A percentile compares a stretch with the other conserved stretches of the same genome.
Conservation (phyloP, 352 stramenopile genomes). For the Phytophthora quininea region DNA sequence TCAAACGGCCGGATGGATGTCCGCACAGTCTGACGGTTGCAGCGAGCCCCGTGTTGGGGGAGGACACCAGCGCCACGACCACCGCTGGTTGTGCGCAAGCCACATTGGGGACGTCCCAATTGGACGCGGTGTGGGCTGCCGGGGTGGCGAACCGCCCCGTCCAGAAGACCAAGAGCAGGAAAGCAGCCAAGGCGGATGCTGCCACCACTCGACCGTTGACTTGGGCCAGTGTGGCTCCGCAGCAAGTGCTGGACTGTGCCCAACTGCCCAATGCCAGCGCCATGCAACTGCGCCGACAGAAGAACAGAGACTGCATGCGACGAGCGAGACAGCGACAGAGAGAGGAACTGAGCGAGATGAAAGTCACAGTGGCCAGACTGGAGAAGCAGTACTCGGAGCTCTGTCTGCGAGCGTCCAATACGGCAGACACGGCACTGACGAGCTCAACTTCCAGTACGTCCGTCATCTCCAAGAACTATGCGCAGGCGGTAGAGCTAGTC, state of each 20-base stretch:
- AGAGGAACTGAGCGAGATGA: slow-evolving; percentile 50
- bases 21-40: slow-evolving; percentile 17
- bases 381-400: slow-evolving; percentile 45
- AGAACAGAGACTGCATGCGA: slow-evolving; percentile 44
- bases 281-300: slow-evolving; percentile 32
- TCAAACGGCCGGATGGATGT: slow-evolving; percentile 17
- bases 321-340: slow-evolving; percentile 46
- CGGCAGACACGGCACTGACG: background rate
- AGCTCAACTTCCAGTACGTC: slow-evolving; percentile 6
- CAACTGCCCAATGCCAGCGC: slow-evolving; percentile 29
- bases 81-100: slow-evolving; percentile 1
- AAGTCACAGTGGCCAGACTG: slow-evolving; percentile 36
- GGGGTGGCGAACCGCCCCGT: slow-evolving; percentile 16
- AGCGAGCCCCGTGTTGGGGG: slow-evolving; percentile 18
- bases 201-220: slow-evolving; percentile 17
- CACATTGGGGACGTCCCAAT: background rate
- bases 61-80: slow-evolving; percentile 4
- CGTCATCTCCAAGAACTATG: slow-evolving; percentile 23
- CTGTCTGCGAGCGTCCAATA: slow-evolving; percentile 30
- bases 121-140: slow-evolving; percentile 26
- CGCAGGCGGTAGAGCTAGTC: slow-evolving; percentile 27
- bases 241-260: slow-evolving; percentile 24
- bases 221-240: slow-evolving; percentile 23
- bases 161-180: slow-evolving; percentile 13
- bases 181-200: slow-evolving; percentile 21